These are phyloP conservation scores for Andrographis paniculata DNA, from an alignment of 305 asterid genomes.

Conservation along the genomic window DNA sequence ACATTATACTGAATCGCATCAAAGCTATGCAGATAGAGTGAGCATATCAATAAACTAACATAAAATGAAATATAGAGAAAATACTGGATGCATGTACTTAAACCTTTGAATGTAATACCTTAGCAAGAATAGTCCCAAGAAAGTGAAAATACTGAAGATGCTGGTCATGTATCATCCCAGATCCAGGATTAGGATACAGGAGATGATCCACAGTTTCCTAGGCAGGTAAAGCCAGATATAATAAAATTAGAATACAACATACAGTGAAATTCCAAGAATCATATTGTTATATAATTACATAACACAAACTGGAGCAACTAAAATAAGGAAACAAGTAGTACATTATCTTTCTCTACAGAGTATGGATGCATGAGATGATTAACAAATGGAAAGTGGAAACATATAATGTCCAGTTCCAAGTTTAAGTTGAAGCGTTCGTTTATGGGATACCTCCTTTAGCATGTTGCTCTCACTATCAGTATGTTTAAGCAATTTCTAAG, in stretches of 20 bases:
- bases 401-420: conserved; percentile 10
- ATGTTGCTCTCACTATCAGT: conserved; percentile 1
- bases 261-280: too few species aligned
- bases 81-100: neutral
- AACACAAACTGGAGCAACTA: too few species aligned
- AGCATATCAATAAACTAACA: neutral
- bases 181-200: conserved; percentile 97
- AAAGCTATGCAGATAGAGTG: neutral
- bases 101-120: conserved; percentile 41
- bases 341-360: too few species aligned
- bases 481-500: conserved; percentile 11
- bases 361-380: too few species aligned
- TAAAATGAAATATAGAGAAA: neutral
- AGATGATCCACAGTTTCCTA: conserved; percentile 95
- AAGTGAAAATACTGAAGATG: conserved; percentile 93
- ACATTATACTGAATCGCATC: too few species aligned
- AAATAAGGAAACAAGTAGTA: too few species aligned
- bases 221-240: conserved; percentile 20
- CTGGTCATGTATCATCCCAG: conserved; percentile 76
- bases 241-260: conserved; percentile 12
- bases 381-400: neutral
- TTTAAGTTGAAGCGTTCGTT: conserved; percentile 2
- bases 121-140: conserved; percentile 91
- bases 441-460: conserved; percentile 5
- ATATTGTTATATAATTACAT: too few species aligned